These are phyloP conservation scores for Fistulinella prunicolor DNA, from an alignment of 768 basidiomycete genomes.

Conservation along the genomic window DNA sequence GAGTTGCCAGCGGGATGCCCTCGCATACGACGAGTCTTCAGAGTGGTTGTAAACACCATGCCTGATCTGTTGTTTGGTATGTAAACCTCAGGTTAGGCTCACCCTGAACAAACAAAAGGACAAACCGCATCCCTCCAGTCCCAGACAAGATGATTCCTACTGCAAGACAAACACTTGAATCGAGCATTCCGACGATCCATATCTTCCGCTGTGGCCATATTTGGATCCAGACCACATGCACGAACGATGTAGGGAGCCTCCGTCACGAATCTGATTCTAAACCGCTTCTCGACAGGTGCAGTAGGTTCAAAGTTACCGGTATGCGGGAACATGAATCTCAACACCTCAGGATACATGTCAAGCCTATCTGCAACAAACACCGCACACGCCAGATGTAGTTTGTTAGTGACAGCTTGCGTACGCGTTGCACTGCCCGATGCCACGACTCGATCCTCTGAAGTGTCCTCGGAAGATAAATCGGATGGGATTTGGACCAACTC, in stretches of 20 bases:
- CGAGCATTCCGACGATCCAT: conserved; percentile 6
- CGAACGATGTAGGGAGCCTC: neutral
- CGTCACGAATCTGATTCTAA: neutral
- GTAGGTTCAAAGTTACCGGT: neutral
- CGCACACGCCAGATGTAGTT: neutral
- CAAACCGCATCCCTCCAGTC: conserved; percentile 4
- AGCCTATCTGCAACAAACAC: neutral
- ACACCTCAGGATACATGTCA: neutral
- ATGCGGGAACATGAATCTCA: neutral
- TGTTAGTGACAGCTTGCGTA: neutral
- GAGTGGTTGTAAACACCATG: neutral
- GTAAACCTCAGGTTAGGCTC: neutral
- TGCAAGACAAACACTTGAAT: neutral
- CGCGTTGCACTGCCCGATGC: neutral
- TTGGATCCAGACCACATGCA: neutral
- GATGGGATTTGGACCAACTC: neutral
- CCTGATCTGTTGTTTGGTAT: neutral
- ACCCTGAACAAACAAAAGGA: neutral
- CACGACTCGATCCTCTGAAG: no score
- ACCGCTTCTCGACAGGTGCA: neutral
- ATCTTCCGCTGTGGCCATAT: neutral
- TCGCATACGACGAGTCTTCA: neutral
- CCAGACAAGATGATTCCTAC: neutral
- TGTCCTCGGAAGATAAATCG: neutral
- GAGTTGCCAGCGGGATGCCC: neutral